Evolutionary conservation across 345 rosid species (phyloP).

Genomic region (Lumnitzera littorea): DNA sequence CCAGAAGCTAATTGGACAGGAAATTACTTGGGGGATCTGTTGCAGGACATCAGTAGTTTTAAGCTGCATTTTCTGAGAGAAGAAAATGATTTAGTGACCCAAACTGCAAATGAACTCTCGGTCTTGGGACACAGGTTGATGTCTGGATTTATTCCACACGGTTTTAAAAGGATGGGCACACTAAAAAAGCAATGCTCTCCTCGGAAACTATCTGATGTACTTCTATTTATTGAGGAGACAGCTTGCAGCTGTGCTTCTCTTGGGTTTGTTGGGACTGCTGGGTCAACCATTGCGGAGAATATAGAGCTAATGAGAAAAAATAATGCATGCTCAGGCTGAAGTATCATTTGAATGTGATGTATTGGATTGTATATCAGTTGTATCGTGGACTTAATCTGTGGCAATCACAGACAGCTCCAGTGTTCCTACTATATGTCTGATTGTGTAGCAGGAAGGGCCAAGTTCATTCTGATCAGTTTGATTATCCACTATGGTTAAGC

Average conservation of each 20-base stretch:
- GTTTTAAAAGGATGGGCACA: conserved; percentile 18
- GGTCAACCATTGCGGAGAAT: conserved; percentile 84
- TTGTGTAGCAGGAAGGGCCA: too few species aligned
- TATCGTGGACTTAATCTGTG: too few species aligned
- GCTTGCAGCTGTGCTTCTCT: conserved; percentile 95
- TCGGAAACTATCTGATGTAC: conserved; percentile 36
- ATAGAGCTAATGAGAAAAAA: conserved; percentile 68
- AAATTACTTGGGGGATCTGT: conserved; percentile 69
- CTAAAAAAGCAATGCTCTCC: conserved; percentile 38
- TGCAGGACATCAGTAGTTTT: conserved; percentile 33
- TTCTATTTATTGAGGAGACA: conserved; percentile 69
- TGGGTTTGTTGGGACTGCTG: conserved; percentile 87
- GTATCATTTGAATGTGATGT: too few species aligned
- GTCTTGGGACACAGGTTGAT: conserved; percentile 44
- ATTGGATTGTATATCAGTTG: too few species aligned
- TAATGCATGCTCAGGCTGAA: conserved; percentile 26
- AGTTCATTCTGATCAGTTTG: too few species aligned
- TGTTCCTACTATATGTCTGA: too few species aligned
- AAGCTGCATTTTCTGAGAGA: conserved; percentile 53
- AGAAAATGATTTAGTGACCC: conserved; percentile 43
- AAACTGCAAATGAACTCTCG: conserved; percentile 39
- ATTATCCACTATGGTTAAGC: too few species aligned
- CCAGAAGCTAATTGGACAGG: conserved; percentile 78
- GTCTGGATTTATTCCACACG: conserved; percentile 27
- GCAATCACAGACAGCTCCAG: too few species aligned